These are phyloP conservation scores for Lophiotrema nucula DNA, from an alignment of 495 filamentous ascomycete species.

Conservation along the genomic window DNA sequence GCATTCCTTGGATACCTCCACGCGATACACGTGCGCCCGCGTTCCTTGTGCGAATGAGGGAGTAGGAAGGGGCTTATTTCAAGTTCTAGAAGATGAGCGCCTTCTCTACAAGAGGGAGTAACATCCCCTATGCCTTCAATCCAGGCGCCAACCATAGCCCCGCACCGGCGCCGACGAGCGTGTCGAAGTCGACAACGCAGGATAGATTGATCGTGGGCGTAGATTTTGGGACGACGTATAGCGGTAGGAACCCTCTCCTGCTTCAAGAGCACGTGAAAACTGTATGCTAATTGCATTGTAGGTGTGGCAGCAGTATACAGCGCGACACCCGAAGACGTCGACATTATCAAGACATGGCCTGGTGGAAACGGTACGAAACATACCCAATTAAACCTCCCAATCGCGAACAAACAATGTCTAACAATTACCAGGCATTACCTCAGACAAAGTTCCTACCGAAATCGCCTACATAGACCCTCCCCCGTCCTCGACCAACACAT, in stretches of 20 bases:
- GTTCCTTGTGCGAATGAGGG: neutral
- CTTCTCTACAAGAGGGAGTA: constrained; percentile 15
- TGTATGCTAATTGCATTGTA: constrained; percentile 2
- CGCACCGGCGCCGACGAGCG: constrained; percentile 7
- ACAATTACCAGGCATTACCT: constrained; percentile 39
- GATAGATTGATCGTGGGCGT: constrained; percentile 43
- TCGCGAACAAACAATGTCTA: constrained; percentile 23
- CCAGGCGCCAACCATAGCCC: constrained; percentile 25
- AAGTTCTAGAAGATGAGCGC: constrained; percentile 11
- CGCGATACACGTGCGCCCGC: neutral
- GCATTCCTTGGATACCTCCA: neutral
- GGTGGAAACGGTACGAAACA: constrained; percentile 56
- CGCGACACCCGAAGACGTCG: constrained; percentile 70
- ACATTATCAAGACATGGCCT: constrained; percentile 80
- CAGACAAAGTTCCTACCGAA: constrained; percentile 48
- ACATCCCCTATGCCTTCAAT: constrained; percentile 31
- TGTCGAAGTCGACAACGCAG: constrained; percentile 13
- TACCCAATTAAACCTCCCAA: neutral
- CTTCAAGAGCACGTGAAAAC: too few relatives aligned
- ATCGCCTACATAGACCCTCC: constrained; percentile 39
- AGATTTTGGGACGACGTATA: constrained; percentile 46
- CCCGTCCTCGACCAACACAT: constrained; percentile 15
- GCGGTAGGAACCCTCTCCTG: constrained; percentile 34
- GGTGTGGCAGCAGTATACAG: constrained; percentile 76
- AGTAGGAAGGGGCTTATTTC: neutral